Conservation (phyloP, 1,284 basidiomycete species). For the Taiwanofungus camphoratus region DNA sequence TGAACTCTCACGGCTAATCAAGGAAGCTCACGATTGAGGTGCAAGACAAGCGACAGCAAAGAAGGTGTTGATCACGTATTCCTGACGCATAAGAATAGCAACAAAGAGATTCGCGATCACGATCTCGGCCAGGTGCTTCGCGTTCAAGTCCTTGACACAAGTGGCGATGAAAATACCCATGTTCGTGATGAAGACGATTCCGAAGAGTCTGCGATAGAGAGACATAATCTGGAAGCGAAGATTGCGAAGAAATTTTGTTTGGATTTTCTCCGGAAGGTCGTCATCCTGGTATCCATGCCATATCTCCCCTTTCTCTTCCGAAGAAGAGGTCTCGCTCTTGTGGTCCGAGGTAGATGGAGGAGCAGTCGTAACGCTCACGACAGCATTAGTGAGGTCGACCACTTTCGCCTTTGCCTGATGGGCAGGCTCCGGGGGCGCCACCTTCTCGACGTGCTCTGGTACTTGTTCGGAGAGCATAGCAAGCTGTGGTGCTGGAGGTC, state of each 20-base stretch:
- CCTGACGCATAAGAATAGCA: constrained; percentile 53
- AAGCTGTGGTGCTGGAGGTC: too few relatives aligned
- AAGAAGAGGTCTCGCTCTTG: constrained; percentile 15
- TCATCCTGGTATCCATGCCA: constrained; percentile 51
- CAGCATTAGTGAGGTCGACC: constrained; percentile 7
- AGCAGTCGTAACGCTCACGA: constrained; percentile 10
- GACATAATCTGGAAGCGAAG: constrained; percentile 48
- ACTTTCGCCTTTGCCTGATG: constrained; percentile 6
- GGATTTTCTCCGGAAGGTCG: constrained; percentile 41
- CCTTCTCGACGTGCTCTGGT: neutral
- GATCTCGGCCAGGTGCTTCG: constrained; percentile 41
- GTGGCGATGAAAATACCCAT: constrained; percentile 43
- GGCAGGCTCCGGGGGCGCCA: constrained; percentile 6
- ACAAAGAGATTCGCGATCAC: constrained; percentile 47
- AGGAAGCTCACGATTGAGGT: constrained; percentile 38
- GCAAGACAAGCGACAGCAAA: constrained; percentile 45
- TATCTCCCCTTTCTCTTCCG: constrained; percentile 25
- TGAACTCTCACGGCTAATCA: neutral
- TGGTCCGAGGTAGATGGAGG: constrained; percentile 12
- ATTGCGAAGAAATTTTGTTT: constrained; percentile 39
- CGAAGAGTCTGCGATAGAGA: constrained; percentile 51
- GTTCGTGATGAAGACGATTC: constrained; percentile 49
- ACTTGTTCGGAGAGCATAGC: too few relatives aligned
- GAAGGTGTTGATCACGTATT: constrained; percentile 50
- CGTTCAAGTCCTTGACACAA: constrained; percentile 32